These are phyloP conservation scores for Heimioporus sp. DNA, from an alignment of 768 basidiomycete species.

Conservation along the genomic window DNA sequence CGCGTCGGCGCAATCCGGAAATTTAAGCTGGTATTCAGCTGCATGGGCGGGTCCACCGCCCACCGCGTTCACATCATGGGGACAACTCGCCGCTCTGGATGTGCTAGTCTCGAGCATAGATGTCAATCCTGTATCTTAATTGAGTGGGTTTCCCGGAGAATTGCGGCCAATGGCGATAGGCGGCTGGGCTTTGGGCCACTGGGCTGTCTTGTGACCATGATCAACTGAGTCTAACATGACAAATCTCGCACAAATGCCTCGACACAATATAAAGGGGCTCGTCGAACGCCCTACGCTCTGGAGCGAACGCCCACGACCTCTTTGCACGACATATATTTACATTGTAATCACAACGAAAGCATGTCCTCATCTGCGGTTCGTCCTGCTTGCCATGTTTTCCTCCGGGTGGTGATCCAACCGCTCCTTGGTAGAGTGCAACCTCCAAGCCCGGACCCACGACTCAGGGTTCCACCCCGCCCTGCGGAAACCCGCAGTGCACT, in stretches of 20 bases:
- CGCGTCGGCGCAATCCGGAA: neutral
- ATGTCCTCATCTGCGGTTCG: conserved; percentile 13
- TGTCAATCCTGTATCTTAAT: neutral
- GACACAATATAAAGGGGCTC: neutral
- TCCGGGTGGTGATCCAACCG: neutral
- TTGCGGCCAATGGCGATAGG: no score
- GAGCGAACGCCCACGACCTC: no score
- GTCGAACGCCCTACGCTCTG: no score
- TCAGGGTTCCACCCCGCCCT: conserved; percentile 8
- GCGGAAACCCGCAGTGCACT: conserved; percentile 16
- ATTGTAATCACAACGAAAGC: neutral
- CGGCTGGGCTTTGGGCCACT: no score
- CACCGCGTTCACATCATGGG: conserved; percentile 1
- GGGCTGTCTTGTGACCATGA: no score
- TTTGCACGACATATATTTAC: neutral
- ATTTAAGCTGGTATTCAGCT: conserved; percentile 8
- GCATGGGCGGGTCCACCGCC: conserved; percentile 9
- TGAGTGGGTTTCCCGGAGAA: neutral
- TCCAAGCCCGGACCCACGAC: neutral
- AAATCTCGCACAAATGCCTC: conserved; percentile 5
- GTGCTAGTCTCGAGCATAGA: conserved; percentile 12
- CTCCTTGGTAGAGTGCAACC: conserved; percentile 4
- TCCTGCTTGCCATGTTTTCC: no score
- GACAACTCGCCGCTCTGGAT: conserved; percentile 13
- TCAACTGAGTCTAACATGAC: no score